These are phyloP conservation scores for Lentinula sp. DNA, from an alignment of 768 basidiomycete genomes.

Conservation along the genomic window DNA sequence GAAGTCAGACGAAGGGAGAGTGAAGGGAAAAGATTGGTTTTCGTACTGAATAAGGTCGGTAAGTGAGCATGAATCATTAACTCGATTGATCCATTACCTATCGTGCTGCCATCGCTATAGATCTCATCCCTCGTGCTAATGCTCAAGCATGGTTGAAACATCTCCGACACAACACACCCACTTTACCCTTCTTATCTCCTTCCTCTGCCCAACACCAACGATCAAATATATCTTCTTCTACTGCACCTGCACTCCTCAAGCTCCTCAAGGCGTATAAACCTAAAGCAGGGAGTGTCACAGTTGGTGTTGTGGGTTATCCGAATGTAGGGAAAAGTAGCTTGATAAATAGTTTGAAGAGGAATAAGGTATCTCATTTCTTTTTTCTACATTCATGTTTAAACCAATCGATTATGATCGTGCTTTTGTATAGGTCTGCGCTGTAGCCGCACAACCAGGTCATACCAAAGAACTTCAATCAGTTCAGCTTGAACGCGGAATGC, in stretches of 20 bases:
- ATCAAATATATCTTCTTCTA: constrained; percentile 71
- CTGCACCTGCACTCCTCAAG: constrained; percentile 70
- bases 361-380: constrained; percentile 45
- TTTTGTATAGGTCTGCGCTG: constrained; percentile 67
- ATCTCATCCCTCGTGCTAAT: constrained; percentile 84
- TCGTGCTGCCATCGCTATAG: constrained; percentile 29
- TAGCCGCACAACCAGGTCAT: constrained; percentile 92
- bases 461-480: constrained; percentile 90
- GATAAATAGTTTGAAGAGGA: constrained; percentile 87
- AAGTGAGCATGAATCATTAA: constrained; percentile 18
- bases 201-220: constrained; percentile 75
- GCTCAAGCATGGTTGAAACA: constrained; percentile 88
- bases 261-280: constrained; percentile 82
- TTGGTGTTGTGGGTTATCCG: constrained; percentile 93
- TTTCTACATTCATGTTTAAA: neutral
- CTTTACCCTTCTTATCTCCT: constrained; percentile 83
- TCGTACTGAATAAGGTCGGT: constrained; percentile 98
- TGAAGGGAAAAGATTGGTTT: constrained; percentile 89
- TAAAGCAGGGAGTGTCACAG: constrained; percentile 63
- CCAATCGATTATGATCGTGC: neutral
- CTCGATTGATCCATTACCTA: neutral
- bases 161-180: constrained; percentile 89
- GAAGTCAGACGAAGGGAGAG: constrained; percentile 81
- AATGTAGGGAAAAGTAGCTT: constrained; percentile 96
- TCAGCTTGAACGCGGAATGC: constrained; percentile 87